Evolutionary conservation across 495 filamentous ascomycete genomes (phyloP).

Genomic region (Collariella sp.): DNA sequence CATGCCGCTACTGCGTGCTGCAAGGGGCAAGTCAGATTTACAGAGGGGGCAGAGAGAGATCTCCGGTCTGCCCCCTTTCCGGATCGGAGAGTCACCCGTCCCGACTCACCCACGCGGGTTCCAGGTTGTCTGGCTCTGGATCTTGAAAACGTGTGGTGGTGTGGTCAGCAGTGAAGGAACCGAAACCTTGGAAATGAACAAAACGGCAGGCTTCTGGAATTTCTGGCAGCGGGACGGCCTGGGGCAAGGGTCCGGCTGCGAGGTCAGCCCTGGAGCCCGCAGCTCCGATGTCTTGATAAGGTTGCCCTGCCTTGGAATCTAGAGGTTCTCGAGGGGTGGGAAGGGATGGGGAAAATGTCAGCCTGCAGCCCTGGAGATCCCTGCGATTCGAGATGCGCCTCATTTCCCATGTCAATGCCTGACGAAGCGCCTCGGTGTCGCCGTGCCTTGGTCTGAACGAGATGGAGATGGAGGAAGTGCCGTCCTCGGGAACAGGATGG

Average conservation of each 20-base stretch:
- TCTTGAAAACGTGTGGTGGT: no score
- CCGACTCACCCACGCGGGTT: no score
- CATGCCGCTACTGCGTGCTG: conserved; percentile 2
- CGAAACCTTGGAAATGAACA: neutral
- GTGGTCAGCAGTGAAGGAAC: no score
- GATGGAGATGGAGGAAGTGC: neutral
- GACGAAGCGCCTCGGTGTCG: neutral
- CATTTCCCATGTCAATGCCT: conserved; percentile 32
- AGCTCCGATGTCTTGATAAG: conserved; percentile 2
- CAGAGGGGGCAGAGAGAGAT: neutral
- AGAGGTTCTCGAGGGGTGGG: neutral
- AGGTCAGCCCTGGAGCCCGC: conserved; percentile 3
- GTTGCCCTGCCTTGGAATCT: conserved; percentile 1
- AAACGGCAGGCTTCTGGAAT: conserved; percentile 1
- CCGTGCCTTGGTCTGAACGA: neutral
- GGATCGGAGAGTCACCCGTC: no score
- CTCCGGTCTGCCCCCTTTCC: no score
- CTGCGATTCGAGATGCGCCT: conserved; percentile 22
- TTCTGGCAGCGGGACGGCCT: neutral
- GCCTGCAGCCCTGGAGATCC: conserved; percentile 9
- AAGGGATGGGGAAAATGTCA: neutral
- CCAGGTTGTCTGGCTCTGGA: no score
- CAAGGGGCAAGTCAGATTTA: neutral
- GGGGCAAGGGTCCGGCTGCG: neutral
- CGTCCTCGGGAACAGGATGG: neutral